Evolutionary conservation across 176 grass and related monocot species (phyloP).

Genomic region (Oryza officinalis): DNA sequence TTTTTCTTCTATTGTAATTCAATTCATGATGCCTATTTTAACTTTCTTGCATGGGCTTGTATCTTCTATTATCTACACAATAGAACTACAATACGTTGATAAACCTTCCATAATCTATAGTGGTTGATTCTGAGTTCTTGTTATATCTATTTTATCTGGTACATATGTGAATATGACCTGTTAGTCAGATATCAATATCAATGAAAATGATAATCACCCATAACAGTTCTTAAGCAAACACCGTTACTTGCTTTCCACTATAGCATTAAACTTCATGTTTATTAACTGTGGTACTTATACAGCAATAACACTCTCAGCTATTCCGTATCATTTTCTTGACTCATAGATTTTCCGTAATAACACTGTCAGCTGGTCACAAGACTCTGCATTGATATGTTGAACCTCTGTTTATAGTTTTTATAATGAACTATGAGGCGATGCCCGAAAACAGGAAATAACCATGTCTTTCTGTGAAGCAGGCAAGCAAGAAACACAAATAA

Average conservation of each 20-base stretch:
- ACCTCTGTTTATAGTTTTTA: neutral
- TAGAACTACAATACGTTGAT: neutral
- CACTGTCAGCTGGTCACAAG: neutral
- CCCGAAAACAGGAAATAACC: neutral
- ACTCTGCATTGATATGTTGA: neutral
- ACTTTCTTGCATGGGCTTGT: neutral
- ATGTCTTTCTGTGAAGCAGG: neutral
- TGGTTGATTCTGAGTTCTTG: neutral
- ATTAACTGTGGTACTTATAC: neutral
- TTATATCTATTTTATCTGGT: constrained; percentile 20
- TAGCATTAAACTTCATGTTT: neutral
- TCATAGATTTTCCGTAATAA: neutral
- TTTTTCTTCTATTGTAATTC: neutral
- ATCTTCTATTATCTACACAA: neutral
- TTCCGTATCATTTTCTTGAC: neutral
- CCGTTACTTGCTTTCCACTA: neutral
- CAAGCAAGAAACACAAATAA: neutral
- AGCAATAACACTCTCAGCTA: neutral
- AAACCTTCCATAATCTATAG: neutral
- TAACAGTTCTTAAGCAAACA: constrained; percentile 8
- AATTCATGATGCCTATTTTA: neutral
- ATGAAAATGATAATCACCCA: constrained; percentile 1
- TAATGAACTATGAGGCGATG: constrained; percentile 4
- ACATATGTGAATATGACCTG: neutral
- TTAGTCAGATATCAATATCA: constrained; percentile 3